A percentile compares a stretch with the other conserved stretches of the same genome.
Evolutionary conservation across 495 filamentous ascomycete species (phyloP).

Genomic region (Cercophora newfieldiana): DNA sequence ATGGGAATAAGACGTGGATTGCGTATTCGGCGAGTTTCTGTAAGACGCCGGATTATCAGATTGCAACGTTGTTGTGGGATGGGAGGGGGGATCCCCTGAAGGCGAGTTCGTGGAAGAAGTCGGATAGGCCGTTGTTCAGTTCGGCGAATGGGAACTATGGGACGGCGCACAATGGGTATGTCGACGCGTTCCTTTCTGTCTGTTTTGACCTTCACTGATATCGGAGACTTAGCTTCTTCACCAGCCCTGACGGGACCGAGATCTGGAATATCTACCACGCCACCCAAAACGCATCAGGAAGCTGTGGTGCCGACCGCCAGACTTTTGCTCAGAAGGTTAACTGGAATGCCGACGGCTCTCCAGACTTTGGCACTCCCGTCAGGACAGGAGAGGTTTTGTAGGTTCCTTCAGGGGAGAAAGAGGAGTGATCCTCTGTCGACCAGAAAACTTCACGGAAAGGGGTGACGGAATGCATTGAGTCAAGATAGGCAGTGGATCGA

Average conservation of each 20-base stretch:
- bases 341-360: not conserved
- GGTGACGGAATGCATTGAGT: too few relatives aligned
- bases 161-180: constrained; percentile 1
- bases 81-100: not conserved
- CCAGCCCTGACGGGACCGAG: constrained; percentile 4
- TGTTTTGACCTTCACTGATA: not conserved
- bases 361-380: not conserved
- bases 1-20: constrained; percentile 5
- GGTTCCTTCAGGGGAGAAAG: not conserved
- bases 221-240: not conserved
- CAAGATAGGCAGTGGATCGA: too few relatives aligned
- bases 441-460: too few relatives aligned
- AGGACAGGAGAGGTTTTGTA: constrained; percentile 2
- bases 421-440: not conserved
- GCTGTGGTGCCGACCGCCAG: constrained; percentile 1
- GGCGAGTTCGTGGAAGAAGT: constrained; percentile 2
- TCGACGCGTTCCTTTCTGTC: not conserved
- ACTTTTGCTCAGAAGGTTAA: not conserved
- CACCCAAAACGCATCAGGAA: constrained; percentile 1
- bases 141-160: constrained; percentile 4
- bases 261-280: constrained; percentile 11
- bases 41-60: constrained; percentile 8
- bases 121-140: not conserved
- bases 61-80: not conserved
- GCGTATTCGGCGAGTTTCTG: constrained; percentile 6